A percentile compares a stretch with the other conserved stretches of the same genome.
Evolutionary conservation across 2,329 filamentous ascomycete genomes (phyloP).

Genomic region (Hirsutella minnesotensis): DNA sequence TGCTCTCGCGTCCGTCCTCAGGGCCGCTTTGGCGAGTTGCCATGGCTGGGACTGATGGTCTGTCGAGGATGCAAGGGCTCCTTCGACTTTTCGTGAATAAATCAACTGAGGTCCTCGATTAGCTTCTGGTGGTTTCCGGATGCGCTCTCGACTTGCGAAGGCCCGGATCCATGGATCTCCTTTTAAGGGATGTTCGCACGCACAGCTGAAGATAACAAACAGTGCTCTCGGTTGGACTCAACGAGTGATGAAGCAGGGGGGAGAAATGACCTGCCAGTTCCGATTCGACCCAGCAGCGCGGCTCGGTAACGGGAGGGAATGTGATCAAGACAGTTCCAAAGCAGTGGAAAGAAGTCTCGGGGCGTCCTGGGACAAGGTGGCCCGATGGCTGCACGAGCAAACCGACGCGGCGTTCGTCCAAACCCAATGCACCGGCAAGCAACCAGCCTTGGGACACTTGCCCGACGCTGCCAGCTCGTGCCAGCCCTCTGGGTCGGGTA

Average conservation of each 20-base stretch:
- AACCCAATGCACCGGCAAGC: neutral
- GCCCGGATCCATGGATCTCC: too few species aligned
- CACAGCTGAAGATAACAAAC: too few species aligned
- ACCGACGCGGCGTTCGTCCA: neutral
- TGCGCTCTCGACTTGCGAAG: too few species aligned
- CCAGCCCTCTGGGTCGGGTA: constrained; percentile 2
- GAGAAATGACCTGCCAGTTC: too few species aligned
- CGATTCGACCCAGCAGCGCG: too few species aligned
- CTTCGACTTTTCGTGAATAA: neutral
- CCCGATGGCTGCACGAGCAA: neutral
- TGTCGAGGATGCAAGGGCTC: neutral
- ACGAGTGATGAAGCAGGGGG: too few species aligned
- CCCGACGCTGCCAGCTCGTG: neutral
- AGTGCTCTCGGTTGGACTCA: too few species aligned
- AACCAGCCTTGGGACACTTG: neutral
- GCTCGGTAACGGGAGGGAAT: neutral
- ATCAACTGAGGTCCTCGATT: neutral
- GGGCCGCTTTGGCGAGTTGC: neutral
- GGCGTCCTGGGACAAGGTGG: neutral
- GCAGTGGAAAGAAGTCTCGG: neutral
- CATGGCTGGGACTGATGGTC: neutral
- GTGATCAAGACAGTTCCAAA: neutral
- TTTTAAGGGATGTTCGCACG: too few species aligned
- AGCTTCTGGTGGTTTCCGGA: too few species aligned
- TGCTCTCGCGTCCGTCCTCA: neutral